phyloP scores from a whole-genome alignment of 1,139 yeast species.

The Hemisphaericaspora subhashii region DNA sequence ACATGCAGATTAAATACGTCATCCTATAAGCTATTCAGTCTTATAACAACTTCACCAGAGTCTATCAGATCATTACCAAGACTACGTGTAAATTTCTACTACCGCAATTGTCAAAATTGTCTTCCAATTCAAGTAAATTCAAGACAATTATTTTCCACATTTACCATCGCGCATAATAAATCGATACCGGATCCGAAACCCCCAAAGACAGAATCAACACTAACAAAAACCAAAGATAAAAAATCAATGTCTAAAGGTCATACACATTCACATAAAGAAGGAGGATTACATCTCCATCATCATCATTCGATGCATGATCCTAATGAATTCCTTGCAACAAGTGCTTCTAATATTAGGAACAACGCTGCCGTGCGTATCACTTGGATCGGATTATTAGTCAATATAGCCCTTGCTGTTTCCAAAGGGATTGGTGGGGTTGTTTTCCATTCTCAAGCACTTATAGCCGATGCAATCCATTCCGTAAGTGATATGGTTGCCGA shows the following conservation, averaged over 20 bases:
- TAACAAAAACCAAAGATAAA: not conserved
- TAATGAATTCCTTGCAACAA: conserved; percentile 38
- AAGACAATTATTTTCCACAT: conserved; percentile 13
- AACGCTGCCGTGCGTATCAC: conserved; percentile 94
- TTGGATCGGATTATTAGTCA: conserved; percentile 83
- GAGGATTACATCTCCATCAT: conserved; percentile 20
- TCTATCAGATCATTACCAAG: not conserved
- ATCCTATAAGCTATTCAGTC: not conserved
- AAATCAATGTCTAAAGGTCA: conserved; percentile 12
- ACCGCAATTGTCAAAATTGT: not conserved
- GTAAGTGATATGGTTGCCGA: conserved; percentile 88
- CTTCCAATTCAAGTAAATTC: not conserved
- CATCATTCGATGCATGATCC: conserved; percentile 40
- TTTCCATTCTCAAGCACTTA: conserved; percentile 90
- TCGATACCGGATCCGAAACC: conserved; percentile 6
- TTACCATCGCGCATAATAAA: conserved; percentile 6
- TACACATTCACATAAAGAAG: conserved; percentile 19
- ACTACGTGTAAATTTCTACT: not conserved
- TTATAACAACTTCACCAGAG: not conserved
- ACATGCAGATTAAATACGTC: not conserved
- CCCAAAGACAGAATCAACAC: not conserved
- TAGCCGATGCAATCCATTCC: conserved; percentile 95
- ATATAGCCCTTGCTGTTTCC: conserved; percentile 80
- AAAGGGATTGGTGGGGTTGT: conserved; percentile 87
- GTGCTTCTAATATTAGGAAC: conserved; percentile 29